A percentile compares a stretch with the other conserved stretches of the same genome.
phyloP scores from a whole-genome alignment of 768 basidiomycete genomes.

The Leucocoprinus sp. region DNA sequence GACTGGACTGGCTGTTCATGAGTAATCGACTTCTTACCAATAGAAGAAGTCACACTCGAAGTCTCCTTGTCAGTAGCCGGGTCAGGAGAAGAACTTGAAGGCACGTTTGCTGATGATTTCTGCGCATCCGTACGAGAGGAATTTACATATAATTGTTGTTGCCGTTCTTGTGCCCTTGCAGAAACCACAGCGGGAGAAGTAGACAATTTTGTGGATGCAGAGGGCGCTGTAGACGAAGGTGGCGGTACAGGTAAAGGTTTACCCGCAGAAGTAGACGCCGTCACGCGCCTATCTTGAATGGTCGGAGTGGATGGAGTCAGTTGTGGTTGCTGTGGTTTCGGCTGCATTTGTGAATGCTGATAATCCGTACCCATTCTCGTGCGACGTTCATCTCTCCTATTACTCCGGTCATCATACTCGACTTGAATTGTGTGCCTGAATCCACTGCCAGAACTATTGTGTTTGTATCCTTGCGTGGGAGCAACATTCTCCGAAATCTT shows the following conservation, averaged over 20 bases:
- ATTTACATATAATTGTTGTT: not conserved
- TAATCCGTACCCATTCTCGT: slow-evolving; percentile 14
- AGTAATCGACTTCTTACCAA: slow-evolving; percentile 16
- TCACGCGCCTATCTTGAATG: slow-evolving; percentile 24
- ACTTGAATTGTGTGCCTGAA: slow-evolving; percentile 95
- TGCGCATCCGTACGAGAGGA: not conserved
- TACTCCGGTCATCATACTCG: slow-evolving; percentile 67
- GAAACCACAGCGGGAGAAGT: slow-evolving; percentile 6
- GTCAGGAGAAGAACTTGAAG: slow-evolving; percentile 22
- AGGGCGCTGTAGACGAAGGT: slow-evolving; percentile 2
- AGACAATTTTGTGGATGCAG: slow-evolving; percentile 8
- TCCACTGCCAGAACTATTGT: slow-evolving; percentile 25
- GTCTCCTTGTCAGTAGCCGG: slow-evolving; percentile 19
- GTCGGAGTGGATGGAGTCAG: too few species aligned
- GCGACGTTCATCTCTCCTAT: slow-evolving; percentile 24
- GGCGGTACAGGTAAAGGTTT: slow-evolving; percentile 28
- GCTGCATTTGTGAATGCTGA: slow-evolving; percentile 1
- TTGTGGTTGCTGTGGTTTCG: slow-evolving; percentile 4
- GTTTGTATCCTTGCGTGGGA: slow-evolving; percentile 37
- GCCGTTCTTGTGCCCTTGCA: not conserved
- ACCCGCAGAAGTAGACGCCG: slow-evolving; percentile 15
- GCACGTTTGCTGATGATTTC: slow-evolving; percentile 21
- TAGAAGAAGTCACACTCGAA: slow-evolving; percentile 24
- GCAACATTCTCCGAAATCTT: too few species aligned
- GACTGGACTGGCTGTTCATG: too few species aligned